phyloP scores from a whole-genome alignment of 2,329 filamentous ascomycete genomes.

The Verruconis gallopava region DNA sequence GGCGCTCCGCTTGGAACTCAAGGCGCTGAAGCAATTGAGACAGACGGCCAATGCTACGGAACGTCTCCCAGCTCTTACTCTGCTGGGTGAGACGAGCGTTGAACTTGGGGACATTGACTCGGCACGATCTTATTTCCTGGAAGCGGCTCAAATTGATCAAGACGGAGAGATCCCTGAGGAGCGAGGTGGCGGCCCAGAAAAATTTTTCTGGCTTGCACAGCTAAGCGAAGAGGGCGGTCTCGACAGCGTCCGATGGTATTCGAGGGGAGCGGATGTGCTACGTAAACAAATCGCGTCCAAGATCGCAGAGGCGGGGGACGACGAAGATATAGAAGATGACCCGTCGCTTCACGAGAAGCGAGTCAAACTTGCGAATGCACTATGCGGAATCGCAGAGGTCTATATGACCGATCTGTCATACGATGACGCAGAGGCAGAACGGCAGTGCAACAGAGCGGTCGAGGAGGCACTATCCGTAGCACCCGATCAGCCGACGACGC shows the following conservation, averaged over 20 bases:
- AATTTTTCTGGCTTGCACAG: slow-evolving; percentile 90
- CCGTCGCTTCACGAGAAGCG: slow-evolving; percentile 54
- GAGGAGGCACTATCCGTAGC: slow-evolving; percentile 82
- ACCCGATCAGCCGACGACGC: slow-evolving; percentile 70
- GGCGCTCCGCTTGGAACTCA: slow-evolving; percentile 41
- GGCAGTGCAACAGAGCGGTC: slow-evolving; percentile 72
- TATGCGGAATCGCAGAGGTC: slow-evolving; percentile 89
- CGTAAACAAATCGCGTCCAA: slow-evolving; percentile 56
- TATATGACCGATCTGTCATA: slow-evolving; percentile 96
- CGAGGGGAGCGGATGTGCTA: slow-evolving; percentile 58
- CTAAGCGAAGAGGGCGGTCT: slow-evolving; percentile 53
- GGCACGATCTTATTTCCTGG: slow-evolving; percentile 58
- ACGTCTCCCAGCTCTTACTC: slow-evolving; percentile 54
- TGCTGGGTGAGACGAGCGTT: slow-evolving; percentile 70
- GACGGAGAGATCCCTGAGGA: slow-evolving; percentile 58
- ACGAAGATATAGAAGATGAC: slow-evolving; percentile 23
- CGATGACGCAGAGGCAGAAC: slow-evolving; percentile 85
- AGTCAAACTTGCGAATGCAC: slow-evolving; percentile 71
- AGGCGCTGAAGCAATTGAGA: slow-evolving; percentile 38
- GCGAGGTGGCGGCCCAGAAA: slow-evolving; percentile 74
- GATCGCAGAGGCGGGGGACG: slow-evolving; percentile 32
- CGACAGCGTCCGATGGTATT: slow-evolving; percentile 49
- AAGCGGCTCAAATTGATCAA: slow-evolving; percentile 62
- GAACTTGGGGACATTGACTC: slow-evolving; percentile 70
- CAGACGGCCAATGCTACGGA: slow-evolving; percentile 26